Evolutionary conservation across 1,284 basidiomycete genomes (phyloP), one percentile per base, ranked within the genome.

Genomic region (Cutaneotrichosporon arboriforme): DNA sequence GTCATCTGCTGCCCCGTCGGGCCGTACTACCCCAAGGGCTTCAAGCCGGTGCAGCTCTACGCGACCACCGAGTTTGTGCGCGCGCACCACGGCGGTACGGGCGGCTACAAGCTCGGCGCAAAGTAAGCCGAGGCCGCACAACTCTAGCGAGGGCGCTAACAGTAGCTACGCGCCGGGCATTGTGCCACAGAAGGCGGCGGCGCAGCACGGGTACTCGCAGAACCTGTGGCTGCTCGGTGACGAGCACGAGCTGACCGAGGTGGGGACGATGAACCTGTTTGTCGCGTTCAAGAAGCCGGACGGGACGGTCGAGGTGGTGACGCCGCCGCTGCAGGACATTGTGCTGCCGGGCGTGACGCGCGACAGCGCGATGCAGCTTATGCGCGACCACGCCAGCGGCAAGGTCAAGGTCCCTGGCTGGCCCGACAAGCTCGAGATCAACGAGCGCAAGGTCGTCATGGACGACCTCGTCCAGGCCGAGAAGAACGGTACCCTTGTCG

Each of bases 281-380:
- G 82, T 90, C 40, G 91, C 86, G 0, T 83, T 97, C 73, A 83
- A 83, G 69, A 81, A 81, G 23, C 79, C 82, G 10, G 83, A 91
- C 63, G 90, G 88, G 37, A 85, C 77, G 12, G 76, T 80, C 48
- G 90, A 94, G 73, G 83, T 96, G 55, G 84, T 90, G 46, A 94
- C 92, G 0, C 92, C 94, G 10, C 90, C 93, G 4, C 81, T 97
- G 38, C 89, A 90, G 67, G 93, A 93, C 52, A 87, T 96, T 80
- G 92, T 98, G 67, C 85, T 99, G 14, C 93, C 94, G 12, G 94
- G 94, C 58, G 87, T 99, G 17, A 97, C 93, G 8, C 86, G 94
- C 58, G 91, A 97, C 75, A 91, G 88, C 62, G 86, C 96, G 41
- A 82, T 98, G 36, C 69, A 81, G 9, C 84, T 98, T 48, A 88